Evolutionary conservation across 495 filamentous ascomycete species (phyloP), one percentile per base, ranked within the genome.

Genomic region (Mytilinidion resinicola): DNA sequence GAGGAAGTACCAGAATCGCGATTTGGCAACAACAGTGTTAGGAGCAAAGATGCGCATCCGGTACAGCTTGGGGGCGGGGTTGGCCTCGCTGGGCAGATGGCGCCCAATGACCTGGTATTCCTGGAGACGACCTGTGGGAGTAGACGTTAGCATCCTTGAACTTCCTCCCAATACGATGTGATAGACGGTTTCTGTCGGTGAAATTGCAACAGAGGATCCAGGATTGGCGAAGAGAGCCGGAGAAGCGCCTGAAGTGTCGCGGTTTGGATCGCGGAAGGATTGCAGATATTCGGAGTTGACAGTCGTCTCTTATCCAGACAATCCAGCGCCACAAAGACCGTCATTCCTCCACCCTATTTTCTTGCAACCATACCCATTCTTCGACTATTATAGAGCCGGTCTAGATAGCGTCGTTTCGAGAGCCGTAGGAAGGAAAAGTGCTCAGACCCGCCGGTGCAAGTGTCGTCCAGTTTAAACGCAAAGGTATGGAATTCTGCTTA

Each of bases 81-180:
- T 93, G 67, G 87, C 82, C 79, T 98, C 95, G 69, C 86, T 87
- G 74, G 93, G 93, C 86, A 97, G 78, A 78, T 96, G 91, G 80
- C 95, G 95, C 80, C 93, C 93, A 70, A 98, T 96, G 78, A 98
- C 93, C 83, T 96, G 95, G 84, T 96, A 98, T 83, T 98, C 93
- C 73, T 85, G 88, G 78, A 98, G 91, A 83, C 95, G 92, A 86
- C 92, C 93, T 96, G 55, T 37, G 59, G 61, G 69, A 70, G 1
- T n/a, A 11, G 12, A 20, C 2, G 59, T 59, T 44, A 64, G 51
- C 48, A 52, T 19, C 10, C 42, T 12, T 19, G 46, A n/a, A 17
- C 25, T 2, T n/a, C 41, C 1, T 19, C 41, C 41, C 25, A 30
- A 30, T 30, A 30, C 25, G 25, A 3, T 30, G 6, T 30, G 2